Evolutionary conservation across 208 protist species (phyloP).

Genomic region (Trichomonas tenax): DNA sequence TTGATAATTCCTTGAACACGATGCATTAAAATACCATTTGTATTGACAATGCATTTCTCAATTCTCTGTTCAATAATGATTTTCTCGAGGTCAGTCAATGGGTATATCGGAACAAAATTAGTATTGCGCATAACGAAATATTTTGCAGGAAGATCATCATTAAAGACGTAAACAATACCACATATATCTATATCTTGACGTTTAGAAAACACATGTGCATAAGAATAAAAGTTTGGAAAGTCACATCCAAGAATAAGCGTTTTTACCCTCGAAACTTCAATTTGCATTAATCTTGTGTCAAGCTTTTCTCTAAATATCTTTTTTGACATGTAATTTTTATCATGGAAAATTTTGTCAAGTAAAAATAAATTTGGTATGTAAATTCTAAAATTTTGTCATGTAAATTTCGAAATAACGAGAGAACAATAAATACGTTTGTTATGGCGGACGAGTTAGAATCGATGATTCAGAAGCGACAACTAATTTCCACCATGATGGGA

Average conservation of each 20-base stretch:
- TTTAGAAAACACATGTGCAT: background rate
- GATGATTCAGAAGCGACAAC: background rate
- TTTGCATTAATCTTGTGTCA: background rate
- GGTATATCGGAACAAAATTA: background rate
- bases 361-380: no score
- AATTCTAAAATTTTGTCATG: no score
- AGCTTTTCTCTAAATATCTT: no score
- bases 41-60: background rate
- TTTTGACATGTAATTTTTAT: no score
- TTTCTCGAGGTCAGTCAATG: background rate
- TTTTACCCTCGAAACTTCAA: background rate
- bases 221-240: background rate
- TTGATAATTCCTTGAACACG: background rate
- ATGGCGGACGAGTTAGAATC: background rate
- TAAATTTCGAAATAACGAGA: no score
- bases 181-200: background rate
- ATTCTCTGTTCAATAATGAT: background rate
- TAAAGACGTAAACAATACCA: background rate
- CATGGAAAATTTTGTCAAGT: no score
- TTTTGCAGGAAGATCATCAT: background rate
- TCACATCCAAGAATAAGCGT: background rate
- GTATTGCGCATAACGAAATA: background rate
- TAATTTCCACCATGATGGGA: background rate
- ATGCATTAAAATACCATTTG: background rate
- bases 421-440: no score